These are phyloP conservation scores for Saccharomycopsis olivae DNA, from an alignment of 805 yeast species.

Conservation along the genomic window DNA sequence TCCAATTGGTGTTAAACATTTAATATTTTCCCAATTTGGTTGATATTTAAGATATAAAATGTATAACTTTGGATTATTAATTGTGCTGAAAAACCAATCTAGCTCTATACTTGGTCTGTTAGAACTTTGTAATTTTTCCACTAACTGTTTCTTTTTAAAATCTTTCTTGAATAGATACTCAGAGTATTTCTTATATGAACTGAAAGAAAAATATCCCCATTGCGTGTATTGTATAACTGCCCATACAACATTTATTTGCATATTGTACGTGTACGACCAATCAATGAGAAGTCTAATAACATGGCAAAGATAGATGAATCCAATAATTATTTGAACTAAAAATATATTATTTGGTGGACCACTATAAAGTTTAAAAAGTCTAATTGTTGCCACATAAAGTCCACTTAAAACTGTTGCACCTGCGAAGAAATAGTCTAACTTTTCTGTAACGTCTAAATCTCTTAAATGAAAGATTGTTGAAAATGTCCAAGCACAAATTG, in stretches of 20 bases:
- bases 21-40: slow-evolving; percentile 16
- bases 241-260: slow-evolving; percentile 75
- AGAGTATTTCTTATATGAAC: slow-evolving; percentile 22
- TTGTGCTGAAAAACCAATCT: too few relatives aligned
- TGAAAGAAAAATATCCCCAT: slow-evolving; percentile 33
- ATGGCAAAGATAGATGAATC: slow-evolving; percentile 49
- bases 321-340: slow-evolving; percentile 32
- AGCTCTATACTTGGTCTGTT: too few relatives aligned
- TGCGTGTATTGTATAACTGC: slow-evolving; percentile 66
- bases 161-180: slow-evolving; percentile 14
- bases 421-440: slow-evolving; percentile 85
- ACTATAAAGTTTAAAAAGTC: slow-evolving; percentile 52
- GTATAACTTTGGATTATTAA: neutral
- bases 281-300: slow-evolving; percentile 51
- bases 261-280: slow-evolving; percentile 91
- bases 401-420: slow-evolving; percentile 80
- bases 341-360: slow-evolving; percentile 24
- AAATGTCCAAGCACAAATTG: slow-evolving; percentile 83
- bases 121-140: slow-evolving; percentile 2
- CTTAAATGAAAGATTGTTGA: slow-evolving; percentile 83
- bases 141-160: slow-evolving; percentile 12
- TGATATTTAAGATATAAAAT: slow-evolving; percentile 13
- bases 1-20: slow-evolving; percentile 23
- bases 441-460: slow-evolving; percentile 71
- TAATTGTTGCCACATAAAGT: slow-evolving; percentile 52